Evolutionary conservation across 2,329 filamentous ascomycete species (phyloP), one percentile per base, ranked within the genome.

Genomic region (Alternaria atra): DNA sequence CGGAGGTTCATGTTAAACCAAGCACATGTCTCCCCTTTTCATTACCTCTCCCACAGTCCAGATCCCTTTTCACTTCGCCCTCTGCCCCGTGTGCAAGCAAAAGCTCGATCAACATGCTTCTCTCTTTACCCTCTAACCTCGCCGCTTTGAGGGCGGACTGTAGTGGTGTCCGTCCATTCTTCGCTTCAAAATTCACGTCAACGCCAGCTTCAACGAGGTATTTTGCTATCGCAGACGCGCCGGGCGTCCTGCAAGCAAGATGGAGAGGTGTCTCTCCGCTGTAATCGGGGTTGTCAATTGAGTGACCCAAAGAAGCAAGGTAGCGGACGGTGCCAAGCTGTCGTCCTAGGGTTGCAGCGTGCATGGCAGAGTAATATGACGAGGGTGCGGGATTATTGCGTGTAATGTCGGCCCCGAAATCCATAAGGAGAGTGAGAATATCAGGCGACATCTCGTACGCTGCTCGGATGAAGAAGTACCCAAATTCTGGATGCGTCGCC

Each of bases 231-330:
- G 64, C 50, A 50, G 68, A 73, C 9, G 66, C 66, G 7, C 73
- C 73, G 4, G 69, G 64, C 10, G 71, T 73, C 39, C 62, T 71
- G n/a, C 66, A 64, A 6, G 75, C 75, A n/a, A 73, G 60, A 55
- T 76, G 70, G 8, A 77, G 65, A 2, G 75, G 70, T 15, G 75
- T 77, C 51, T 77, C 75, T 12, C 72, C 74, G n/a, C 60, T 29
- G 1, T 52, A 48, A 32, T 76, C 75, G 6, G 68, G 54, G 5
- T 50, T 63, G 47, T 77, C 73, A 46, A 77, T 71, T 4, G 68
- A 66, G 34, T 72, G 65, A 12, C 73, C 73, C 6, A 70, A 53
- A 1, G 68, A 67, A 7, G 70, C 60, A 10, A 77, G 70, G 46
- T 69, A 74, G 46, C 72, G 64, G 2, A 76, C 63, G 10, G 70